Evolutionary conservation across 176 grass and related monocot genomes (phyloP), one percentile per base, ranked within the genome.

Genomic region (Microstegium vimineum): DNA sequence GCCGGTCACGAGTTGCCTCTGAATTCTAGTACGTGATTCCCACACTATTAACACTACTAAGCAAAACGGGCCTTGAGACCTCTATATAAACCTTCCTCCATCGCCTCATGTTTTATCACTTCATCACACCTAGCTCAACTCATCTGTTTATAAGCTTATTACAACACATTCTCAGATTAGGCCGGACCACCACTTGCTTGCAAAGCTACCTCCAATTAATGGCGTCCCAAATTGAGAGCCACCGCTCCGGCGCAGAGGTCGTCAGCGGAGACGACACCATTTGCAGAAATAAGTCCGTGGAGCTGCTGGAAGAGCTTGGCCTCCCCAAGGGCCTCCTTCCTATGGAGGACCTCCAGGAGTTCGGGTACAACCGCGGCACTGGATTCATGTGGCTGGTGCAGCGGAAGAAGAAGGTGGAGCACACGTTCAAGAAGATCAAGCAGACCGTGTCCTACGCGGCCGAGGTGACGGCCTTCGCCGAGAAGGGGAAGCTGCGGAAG

Each of bases 341-440:
- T 1, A 49, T 49, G 46, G 15, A 49, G 46, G 46, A 49, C 1
- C 15, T 49, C 16, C 46, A 49, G 16, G 16, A 49, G 16, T 49
- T 49, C 1, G 46, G 46, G 46, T 49, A 49, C 46, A 49, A 49
- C 46, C 16, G 46, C 16, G 16, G 16, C 46, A 49, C 46, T 0
- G 46, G 46, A 2, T 49, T 49, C 46, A 49, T 49, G 5, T 49
- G 46, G 46, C 46, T 49, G 46, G 16, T 49, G 46, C 46, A 49
- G 46, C 5, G 46, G 46, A 49, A 49, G 46, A 47, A 47, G 46
- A 49, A 87, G 85, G 73, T 37, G 4, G 71, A 82, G 23, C 79
- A 87, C 85, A 82, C 79, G 5, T 87, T 82, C 52, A 82, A 82
- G 51, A 82, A 82, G 72, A 87, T 82, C 60, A 87, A 86, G 75